Conservation (phyloP, 2,329 filamentous ascomycete species). For the Fusarium brevicatenulatum region DNA sequence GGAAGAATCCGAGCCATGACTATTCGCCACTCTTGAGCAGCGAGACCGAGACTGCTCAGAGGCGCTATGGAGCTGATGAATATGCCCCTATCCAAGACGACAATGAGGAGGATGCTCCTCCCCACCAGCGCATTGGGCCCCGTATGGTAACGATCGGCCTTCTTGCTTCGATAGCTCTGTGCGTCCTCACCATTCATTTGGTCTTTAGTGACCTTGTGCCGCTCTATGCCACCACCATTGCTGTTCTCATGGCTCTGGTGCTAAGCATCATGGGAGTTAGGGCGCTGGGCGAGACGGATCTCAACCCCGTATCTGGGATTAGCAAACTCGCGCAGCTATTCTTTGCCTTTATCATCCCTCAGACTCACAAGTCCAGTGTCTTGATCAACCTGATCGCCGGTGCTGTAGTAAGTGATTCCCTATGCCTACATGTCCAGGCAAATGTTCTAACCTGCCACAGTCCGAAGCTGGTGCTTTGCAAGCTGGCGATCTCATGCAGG, state of each 20-base stretch:
- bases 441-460: constrained; percentile 37
- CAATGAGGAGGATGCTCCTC: constrained; percentile 80
- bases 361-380: constrained; percentile 83
- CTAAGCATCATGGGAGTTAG: constrained; percentile 79
- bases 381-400: constrained; percentile 95
- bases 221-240: constrained; percentile 76
- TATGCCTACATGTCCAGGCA: background rate
- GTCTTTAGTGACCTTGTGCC: constrained; percentile 88
- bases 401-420: constrained; percentile 67
- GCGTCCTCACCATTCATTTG: constrained; percentile 81
- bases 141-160: constrained; percentile 80
- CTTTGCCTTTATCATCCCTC: constrained; percentile 89
- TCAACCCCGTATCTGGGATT: constrained; percentile 96
- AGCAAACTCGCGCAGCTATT: constrained; percentile 96
- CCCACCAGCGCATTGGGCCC: constrained; percentile 81
- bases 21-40: constrained; percentile 40
- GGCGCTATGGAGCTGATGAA: constrained; percentile 17
- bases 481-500: constrained; percentile 95
- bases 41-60: constrained; percentile 7
- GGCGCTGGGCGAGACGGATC: constrained; percentile 82
- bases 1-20: constrained; percentile 28
- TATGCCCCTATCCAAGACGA: constrained; percentile 48
- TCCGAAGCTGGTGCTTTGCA: constrained; percentile 77
- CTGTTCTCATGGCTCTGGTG: constrained; percentile 85
- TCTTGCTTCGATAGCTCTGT: constrained; percentile 79